Evolutionary conservation across 78 protist genomes (phyloP), one percentile per base, ranked within the genome.

Genomic region (Dictyostelium purpureum): DNA sequence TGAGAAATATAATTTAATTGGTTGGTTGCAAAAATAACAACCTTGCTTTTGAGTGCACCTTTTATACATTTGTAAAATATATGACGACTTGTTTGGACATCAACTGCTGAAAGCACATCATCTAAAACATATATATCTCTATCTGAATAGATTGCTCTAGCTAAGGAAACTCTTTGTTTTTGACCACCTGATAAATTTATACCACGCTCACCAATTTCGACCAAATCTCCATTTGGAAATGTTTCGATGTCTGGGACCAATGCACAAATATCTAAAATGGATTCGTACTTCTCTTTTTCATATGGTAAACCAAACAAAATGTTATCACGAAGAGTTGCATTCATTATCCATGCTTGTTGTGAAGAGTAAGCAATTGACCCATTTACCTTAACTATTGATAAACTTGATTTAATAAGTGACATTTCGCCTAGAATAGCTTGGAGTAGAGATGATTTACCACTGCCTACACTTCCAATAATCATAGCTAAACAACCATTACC

Each of bases 121-220:
- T 96, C 99, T 1, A 96, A 28, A 2, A 97, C 11, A 70, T 59
- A 88, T 19, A 97, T 40, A 52, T 97, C 98, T 35, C 77, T 82
- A 28, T 96, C 66, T 31, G 59, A 69, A 87, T 88, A 88, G 18
- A 88, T 14, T 6, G 98, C 97, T 38, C 99, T 90, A 4, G 99
- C 99, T 2, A 98, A 31, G 33, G 96, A 52, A 21, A 98, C 81
- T 28, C 99, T 91, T 63, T 82, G 96, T 92, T 98, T 98, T 93
- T 43, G 49, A 14, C 99, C 99, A 37, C 99, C 99, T 1, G 87
- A 33, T 19, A 99, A 89, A 79, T 95, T 98, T 77, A 99, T 80
- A 33, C 99, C 99, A 28, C 85, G 80, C 89, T 98, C 99, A n/a
- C 99, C 99, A 56, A 99, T 97, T 87, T 94, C 97, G 2, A 51